Percentiles rank a stretch among this genome's conserved stretches.
phyloP scores from a whole-genome alignment of 768 basidiomycete genomes.

The Flagelloscypha sp. region DNA sequence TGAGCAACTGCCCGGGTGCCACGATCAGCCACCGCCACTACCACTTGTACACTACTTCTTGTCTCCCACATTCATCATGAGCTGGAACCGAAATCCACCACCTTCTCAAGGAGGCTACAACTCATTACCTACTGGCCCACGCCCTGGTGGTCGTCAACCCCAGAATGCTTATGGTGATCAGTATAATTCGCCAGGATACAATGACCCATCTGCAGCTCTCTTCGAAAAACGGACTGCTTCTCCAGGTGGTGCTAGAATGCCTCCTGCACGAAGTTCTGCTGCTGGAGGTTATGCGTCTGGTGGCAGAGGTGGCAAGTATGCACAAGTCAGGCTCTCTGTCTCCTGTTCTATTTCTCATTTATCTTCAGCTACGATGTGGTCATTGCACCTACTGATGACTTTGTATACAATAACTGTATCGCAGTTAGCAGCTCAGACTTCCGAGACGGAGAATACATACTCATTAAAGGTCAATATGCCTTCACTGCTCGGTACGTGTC shows the following conservation, averaged over 20 bases:
- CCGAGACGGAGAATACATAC: conserved; percentile 58
- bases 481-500: conserved; percentile 61
- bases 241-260: not conserved
- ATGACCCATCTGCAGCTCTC: conserved; percentile 39
- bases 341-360: not conserved
- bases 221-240: conserved; percentile 49
- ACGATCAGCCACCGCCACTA: too few species aligned
- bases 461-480: conserved; percentile 64
- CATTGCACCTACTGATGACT: conserved; percentile 49
- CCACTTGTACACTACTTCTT: too few species aligned
- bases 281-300: too few species aligned
- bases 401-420: conserved; percentile 76
- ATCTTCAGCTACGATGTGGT: conserved; percentile 47
- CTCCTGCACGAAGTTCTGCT: not conserved
- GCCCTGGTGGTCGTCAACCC: too few species aligned
- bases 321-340: conserved; percentile 1
- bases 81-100: too few species aligned
- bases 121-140: too few species aligned
- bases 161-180: too few species aligned
- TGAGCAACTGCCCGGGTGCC: too few species aligned
- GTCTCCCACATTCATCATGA: too few species aligned
- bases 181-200: too few species aligned
- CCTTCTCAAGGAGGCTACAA: too few species aligned
- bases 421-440: conserved; percentile 79
- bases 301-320: too few species aligned